These are phyloP conservation scores for Agrocybe pediades DNA, from an alignment of 768 basidiomycete species.

Conservation along the genomic window DNA sequence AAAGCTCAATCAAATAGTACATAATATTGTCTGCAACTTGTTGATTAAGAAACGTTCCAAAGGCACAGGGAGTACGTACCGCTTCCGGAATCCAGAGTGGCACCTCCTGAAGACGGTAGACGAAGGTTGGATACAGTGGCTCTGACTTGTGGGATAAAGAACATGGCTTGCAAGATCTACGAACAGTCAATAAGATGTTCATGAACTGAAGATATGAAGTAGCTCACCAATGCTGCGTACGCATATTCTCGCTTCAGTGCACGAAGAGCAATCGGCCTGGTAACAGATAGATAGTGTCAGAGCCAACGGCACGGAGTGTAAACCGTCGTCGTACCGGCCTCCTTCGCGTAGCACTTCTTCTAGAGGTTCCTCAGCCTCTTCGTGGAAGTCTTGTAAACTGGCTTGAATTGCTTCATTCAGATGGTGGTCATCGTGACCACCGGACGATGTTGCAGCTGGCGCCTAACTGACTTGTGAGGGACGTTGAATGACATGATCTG, in stretches of 20 bases:
- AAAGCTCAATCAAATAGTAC: constrained; percentile 65
- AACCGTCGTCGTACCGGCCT: constrained; percentile 46
- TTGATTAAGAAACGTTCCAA: background rate
- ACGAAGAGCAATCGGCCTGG: constrained; percentile 73
- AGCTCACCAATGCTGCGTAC: constrained; percentile 60
- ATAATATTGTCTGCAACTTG: constrained; percentile 42
- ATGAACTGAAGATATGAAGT: background rate
- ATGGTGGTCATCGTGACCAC: constrained; percentile 60
- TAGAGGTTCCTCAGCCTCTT: constrained; percentile 51
- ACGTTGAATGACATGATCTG: constrained; percentile 4
- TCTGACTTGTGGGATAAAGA: constrained; percentile 72
- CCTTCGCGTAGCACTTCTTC: constrained; percentile 57
- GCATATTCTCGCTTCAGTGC: constrained; percentile 50
- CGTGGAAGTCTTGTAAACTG: constrained; percentile 61
- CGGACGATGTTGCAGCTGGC: constrained; percentile 36
- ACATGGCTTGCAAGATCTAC: constrained; percentile 60
- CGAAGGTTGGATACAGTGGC: constrained; percentile 35
- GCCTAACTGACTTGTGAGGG: constrained; percentile 14
- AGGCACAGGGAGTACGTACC: background rate
- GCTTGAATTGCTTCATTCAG: constrained; percentile 74
- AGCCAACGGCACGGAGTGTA: background rate
- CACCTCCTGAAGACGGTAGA: constrained; percentile 24
- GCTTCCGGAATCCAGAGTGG: constrained; percentile 31
- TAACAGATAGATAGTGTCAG: background rate
- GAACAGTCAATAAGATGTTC: background rate